Conservation (phyloP, 371 early-diverging fungal genomes). For the Coemansia sp. region DNA sequence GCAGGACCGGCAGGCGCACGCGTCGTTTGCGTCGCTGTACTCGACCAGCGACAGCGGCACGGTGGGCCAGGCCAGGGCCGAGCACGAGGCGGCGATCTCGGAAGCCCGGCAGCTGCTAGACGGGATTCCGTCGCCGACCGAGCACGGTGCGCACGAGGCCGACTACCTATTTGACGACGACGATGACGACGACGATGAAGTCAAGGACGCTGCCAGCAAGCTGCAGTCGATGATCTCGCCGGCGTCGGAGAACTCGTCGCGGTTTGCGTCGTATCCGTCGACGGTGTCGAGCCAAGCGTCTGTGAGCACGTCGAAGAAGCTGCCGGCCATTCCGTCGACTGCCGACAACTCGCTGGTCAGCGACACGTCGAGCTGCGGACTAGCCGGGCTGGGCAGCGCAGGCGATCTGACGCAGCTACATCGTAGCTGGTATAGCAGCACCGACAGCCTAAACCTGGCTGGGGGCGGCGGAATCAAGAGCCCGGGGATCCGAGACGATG, state of each 20-base stretch:
- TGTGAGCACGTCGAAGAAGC: conserved; percentile 9
- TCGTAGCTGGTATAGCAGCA: conserved; percentile 49
- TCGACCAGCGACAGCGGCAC: conserved; percentile 35
- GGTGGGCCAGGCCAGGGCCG: conserved; percentile 14
- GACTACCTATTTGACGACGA: conserved; percentile 45
- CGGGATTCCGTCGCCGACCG: conserved; percentile 45
- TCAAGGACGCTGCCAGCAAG: conserved; percentile 15
- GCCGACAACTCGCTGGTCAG: conserved; percentile 14
- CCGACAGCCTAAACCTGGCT: conserved; percentile 33
- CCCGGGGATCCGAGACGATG: conserved; percentile 5
- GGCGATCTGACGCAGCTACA: conserved; percentile 38
- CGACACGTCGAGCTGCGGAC: conserved; percentile 31
- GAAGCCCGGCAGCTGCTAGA: conserved; percentile 47
- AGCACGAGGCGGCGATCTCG: conserved; percentile 40
- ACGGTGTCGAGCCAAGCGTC: conserved; percentile 40
- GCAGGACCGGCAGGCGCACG: conserved; percentile 23
- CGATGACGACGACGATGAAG: conserved; percentile 19
- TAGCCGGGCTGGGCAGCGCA: conserved; percentile 27
- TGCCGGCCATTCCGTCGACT: conserved; percentile 26
- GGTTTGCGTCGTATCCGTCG: conserved; percentile 32
- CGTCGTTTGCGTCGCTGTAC: conserved; percentile 39
- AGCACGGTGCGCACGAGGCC: conserved; percentile 40
- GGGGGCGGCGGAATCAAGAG: conserved; percentile 37
- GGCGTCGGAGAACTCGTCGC: conserved; percentile 36
- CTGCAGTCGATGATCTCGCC: conserved; percentile 44